Evolutionary conservation across 225 moss, liverwort and hornwort genomes (phyloP).

Genomic region (Anthoceros angustus): DNA sequence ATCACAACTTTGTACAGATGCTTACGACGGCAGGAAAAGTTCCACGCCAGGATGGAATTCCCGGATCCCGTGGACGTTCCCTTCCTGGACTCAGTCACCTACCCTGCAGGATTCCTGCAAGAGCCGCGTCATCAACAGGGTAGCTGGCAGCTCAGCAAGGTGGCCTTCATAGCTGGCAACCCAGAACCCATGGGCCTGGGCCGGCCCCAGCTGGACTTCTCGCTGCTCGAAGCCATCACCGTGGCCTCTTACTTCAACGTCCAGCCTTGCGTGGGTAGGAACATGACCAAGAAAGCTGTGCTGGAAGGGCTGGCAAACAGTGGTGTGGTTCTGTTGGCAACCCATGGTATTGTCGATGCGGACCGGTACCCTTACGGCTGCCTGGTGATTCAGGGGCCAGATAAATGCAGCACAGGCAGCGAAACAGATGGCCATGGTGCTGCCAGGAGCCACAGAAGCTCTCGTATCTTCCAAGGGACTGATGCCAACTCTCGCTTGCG

Average conservation of each 20-base stretch:
- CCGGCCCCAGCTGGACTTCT: neutral
- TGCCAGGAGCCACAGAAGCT: neutral
- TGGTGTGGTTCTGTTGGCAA: neutral
- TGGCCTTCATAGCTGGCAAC: neutral
- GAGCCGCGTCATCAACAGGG: neutral
- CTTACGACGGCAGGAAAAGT: constrained; percentile 1
- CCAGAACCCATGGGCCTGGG: constrained; percentile 2
- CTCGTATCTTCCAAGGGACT: neutral
- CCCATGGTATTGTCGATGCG: neutral
- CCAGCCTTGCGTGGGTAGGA: neutral
- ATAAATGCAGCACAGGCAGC: neutral
- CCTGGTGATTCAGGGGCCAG: neutral
- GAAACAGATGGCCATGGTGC: constrained; percentile 2
- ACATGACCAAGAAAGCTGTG: constrained; percentile 3
- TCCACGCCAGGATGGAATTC: neutral
- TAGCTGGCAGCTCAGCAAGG: constrained; percentile 1
- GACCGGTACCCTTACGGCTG: neutral
- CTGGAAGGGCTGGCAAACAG: constrained; percentile 2
- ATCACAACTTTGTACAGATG: constrained; percentile 4
- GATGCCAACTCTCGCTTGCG: neutral
- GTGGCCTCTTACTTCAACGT: constrained; percentile 3
- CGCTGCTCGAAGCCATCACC: neutral
- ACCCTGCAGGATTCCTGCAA: neutral
- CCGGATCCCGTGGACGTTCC: neutral
- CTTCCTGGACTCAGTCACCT: neutral